Evolutionary conservation across 1,284 basidiomycete species (phyloP).

Genomic region (Trametes sp.): DNA sequence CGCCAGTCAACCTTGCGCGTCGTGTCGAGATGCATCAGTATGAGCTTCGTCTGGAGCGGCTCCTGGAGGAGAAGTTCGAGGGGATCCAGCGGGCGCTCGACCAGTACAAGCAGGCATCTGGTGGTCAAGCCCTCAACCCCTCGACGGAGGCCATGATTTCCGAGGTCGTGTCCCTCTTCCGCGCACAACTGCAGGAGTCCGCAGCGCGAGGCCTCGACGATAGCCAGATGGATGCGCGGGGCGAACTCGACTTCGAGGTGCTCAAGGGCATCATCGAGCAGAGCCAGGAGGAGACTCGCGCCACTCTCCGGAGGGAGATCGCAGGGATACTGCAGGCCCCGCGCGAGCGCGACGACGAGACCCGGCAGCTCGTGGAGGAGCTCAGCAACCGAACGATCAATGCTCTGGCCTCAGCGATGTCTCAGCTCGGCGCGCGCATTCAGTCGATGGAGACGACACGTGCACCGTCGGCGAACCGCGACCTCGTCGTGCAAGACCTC

Average conservation of each 20-base stretch:
- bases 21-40: slow-evolving; percentile 65
- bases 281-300: slow-evolving; percentile 65
- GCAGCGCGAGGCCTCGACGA: slow-evolving; percentile 67
- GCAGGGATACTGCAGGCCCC: slow-evolving; percentile 49
- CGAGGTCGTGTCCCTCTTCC: slow-evolving; percentile 72
- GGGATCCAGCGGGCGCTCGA: slow-evolving; percentile 45
- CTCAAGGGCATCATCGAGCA: slow-evolving; percentile 75
- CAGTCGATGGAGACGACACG: slow-evolving; percentile 56
- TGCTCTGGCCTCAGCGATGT: slow-evolving; percentile 65
- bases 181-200: slow-evolving; percentile 69
- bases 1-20: slow-evolving; percentile 60
- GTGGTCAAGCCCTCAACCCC: slow-evolving; percentile 44
- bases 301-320: slow-evolving; percentile 66
- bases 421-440: slow-evolving; percentile 66
- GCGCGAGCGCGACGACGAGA: slow-evolving; percentile 33
- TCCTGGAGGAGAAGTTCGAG: slow-evolving; percentile 75
- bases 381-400: slow-evolving; percentile 61
- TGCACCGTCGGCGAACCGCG: slow-evolving; percentile 55
- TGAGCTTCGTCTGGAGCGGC: slow-evolving; percentile 62
- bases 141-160: slow-evolving; percentile 65
- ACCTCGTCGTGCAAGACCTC: slow-evolving; percentile 66
- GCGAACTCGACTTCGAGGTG: slow-evolving; percentile 79
- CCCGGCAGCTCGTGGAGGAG: slow-evolving; percentile 57
- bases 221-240: slow-evolving; percentile 71
- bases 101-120: slow-evolving; percentile 28